phyloP scores from a whole-genome alignment of 73 alveolate species.

The Symbiodinium pilosum region DNA sequence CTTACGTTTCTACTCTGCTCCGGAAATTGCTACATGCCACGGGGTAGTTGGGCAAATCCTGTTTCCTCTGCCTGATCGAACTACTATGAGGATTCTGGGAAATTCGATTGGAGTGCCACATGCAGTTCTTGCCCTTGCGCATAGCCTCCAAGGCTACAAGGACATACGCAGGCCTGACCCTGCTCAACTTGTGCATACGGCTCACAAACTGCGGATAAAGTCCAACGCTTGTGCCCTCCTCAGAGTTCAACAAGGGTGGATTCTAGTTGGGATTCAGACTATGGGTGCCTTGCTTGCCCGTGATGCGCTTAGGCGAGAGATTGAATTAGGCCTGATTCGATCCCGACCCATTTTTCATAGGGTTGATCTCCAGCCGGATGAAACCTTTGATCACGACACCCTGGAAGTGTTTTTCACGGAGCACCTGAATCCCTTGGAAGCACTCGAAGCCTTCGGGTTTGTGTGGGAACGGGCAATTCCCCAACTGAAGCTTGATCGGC shows the following conservation, averaged over 20 bases:
- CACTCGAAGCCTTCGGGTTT: too few relatives aligned
- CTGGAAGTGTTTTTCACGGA: too few relatives aligned
- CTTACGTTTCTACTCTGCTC: not conserved
- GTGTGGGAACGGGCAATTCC: too few relatives aligned
- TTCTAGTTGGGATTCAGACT: not conserved
- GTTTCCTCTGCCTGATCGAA: not conserved
- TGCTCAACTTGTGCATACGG: too few relatives aligned
- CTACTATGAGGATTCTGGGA: not conserved
- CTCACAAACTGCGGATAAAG: not conserved
- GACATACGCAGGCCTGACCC: not conserved
- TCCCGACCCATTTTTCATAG: too few relatives aligned
- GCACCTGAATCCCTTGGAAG: too few relatives aligned
- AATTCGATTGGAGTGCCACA: not conserved
- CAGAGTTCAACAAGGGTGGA: not conserved
- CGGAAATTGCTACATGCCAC: not conserved
- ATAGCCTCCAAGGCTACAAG: not conserved
- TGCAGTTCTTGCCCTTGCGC: not conserved
- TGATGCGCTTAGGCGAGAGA: not conserved
- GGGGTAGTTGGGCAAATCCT: not conserved
- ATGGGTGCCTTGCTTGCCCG: not conserved
- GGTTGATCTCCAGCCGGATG: too few relatives aligned
- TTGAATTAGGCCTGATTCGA: not conserved
- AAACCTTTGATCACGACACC: too few relatives aligned
- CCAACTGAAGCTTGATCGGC: too few relatives aligned
- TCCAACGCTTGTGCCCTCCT: not conserved